Evolutionary conservation across 2,329 filamentous ascomycete genomes (phyloP).

Genomic region (Trichoderma afroharzianum): DNA sequence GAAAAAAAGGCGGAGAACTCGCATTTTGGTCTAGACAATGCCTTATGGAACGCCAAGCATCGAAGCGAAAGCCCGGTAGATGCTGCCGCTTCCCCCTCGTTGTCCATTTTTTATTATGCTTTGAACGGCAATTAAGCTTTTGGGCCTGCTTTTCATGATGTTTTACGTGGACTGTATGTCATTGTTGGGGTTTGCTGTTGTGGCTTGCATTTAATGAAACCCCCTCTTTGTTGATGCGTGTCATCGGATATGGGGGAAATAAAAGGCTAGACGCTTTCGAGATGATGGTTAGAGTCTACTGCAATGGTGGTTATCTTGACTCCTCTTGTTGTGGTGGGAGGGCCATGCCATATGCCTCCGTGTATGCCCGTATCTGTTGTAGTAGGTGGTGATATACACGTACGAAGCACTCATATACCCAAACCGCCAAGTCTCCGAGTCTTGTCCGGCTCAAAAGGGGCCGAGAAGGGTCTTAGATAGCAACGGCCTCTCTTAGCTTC

Average conservation of each 20-base stretch:
- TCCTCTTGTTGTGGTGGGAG: neutral
- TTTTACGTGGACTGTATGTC: neutral
- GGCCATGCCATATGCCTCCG: neutral
- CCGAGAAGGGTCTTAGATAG: neutral
- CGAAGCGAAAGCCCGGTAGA: neutral
- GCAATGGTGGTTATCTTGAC: neutral
- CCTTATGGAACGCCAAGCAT: neutral
- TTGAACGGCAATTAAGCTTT: neutral
- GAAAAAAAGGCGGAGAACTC: neutral
- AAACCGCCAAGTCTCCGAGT: neutral
- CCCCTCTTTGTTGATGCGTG: neutral
- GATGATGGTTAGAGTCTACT: neutral
- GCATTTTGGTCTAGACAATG: neutral
- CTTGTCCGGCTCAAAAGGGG: neutral
- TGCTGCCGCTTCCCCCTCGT: neutral
- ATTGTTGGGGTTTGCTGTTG: neutral
- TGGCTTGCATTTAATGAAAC: neutral
- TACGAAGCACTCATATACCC: neutral
- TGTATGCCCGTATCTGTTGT: neutral
- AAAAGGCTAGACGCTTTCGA: neutral
- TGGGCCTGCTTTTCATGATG: neutral
- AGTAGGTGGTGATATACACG: neutral
- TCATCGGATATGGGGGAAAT: neutral
- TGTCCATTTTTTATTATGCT: neutral
- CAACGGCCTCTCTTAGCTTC: neutral